These are phyloP conservation scores for Daedaleopsis nitida DNA, from an alignment of 768 basidiomycete genomes.

Conservation along the genomic window DNA sequence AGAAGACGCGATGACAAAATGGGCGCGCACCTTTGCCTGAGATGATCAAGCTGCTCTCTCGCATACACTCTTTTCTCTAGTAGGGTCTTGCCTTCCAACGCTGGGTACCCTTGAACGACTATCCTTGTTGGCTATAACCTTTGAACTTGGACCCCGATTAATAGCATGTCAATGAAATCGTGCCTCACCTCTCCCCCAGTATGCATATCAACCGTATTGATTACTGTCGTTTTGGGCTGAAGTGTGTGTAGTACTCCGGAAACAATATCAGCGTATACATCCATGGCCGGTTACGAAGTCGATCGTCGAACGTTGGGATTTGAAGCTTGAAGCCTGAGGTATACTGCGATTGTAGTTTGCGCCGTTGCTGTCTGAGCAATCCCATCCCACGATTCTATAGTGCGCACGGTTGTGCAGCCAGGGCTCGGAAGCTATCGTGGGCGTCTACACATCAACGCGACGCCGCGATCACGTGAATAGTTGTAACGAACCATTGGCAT, in stretches of 20 bases:
- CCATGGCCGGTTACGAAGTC: conserved; percentile 3
- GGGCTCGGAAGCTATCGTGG: background rate
- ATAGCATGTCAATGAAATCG: background rate
- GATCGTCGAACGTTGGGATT: background rate
- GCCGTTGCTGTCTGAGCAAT: too few species aligned
- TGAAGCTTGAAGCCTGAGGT: too few species aligned
- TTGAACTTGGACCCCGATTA: background rate
- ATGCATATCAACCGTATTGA: conserved; percentile 41
- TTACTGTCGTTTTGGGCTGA: conserved; percentile 8
- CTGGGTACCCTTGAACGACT: conserved; percentile 36
- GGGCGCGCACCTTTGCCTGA: conserved; percentile 19
- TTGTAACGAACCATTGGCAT: conserved; percentile 8
- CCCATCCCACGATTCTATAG: too few species aligned
- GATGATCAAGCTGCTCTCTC: conserved; percentile 31
- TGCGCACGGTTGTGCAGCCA: too few species aligned
- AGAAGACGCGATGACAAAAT: background rate
- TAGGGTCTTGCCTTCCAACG: conserved; percentile 35
- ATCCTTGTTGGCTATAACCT: conserved; percentile 39
- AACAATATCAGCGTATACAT: conserved; percentile 6
- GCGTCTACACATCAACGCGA: background rate
- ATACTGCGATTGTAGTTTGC: too few species aligned
- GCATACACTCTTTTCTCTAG: conserved; percentile 39
- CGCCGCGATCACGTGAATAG: conserved; percentile 15
- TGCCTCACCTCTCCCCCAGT: conserved; percentile 39
- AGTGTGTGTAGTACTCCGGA: background rate